phyloP scores from a whole-genome alignment of 2,329 filamentous ascomycete species.

The Alternaria solani region DNA sequence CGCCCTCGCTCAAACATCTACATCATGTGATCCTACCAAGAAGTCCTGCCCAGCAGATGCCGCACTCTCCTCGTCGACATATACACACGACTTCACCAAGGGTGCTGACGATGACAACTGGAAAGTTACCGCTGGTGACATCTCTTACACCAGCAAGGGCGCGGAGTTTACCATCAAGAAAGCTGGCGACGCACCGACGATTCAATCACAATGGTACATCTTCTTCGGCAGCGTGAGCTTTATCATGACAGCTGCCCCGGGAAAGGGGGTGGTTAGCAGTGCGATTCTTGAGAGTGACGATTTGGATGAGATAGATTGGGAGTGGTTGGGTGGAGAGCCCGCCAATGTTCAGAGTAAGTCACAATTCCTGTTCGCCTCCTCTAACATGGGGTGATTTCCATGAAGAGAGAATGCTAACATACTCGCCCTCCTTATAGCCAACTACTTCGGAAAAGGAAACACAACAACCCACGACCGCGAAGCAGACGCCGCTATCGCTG shows the following conservation, averaged over 20 bases:
- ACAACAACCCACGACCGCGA: constrained; percentile 73
- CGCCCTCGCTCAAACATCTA: constrained; percentile 51
- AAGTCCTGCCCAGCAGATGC: constrained; percentile 52
- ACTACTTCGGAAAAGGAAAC: constrained; percentile 23
- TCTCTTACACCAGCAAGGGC: constrained; percentile 53
- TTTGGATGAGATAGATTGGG: constrained; percentile 85
- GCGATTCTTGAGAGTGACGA: constrained; percentile 84
- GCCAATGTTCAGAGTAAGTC: constrained; percentile 72
- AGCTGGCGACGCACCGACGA: constrained; percentile 63
- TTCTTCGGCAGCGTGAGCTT: constrained; percentile 83
- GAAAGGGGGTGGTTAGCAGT: constrained; percentile 77
- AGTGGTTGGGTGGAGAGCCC: constrained; percentile 73
- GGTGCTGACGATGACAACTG: constrained; percentile 35
- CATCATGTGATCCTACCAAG: constrained; percentile 51
- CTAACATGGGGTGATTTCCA: background rate
- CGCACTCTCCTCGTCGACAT: constrained; percentile 45
- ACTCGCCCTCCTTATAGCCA: background rate
- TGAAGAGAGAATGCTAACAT: background rate
- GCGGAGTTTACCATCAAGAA: constrained; percentile 58
- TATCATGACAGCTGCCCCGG: constrained; percentile 74
- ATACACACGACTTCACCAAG: constrained; percentile 51
- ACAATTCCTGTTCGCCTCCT: constrained; percentile 32
- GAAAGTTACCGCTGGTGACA: constrained; percentile 44
- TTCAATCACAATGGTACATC: constrained; percentile 81
- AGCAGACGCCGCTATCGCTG: constrained; percentile 62